A percentile compares a stretch with the other conserved stretches of the same genome.
phyloP scores from a whole-genome alignment of 2,329 filamentous ascomycete genomes.

The Fusarium sp. region DNA sequence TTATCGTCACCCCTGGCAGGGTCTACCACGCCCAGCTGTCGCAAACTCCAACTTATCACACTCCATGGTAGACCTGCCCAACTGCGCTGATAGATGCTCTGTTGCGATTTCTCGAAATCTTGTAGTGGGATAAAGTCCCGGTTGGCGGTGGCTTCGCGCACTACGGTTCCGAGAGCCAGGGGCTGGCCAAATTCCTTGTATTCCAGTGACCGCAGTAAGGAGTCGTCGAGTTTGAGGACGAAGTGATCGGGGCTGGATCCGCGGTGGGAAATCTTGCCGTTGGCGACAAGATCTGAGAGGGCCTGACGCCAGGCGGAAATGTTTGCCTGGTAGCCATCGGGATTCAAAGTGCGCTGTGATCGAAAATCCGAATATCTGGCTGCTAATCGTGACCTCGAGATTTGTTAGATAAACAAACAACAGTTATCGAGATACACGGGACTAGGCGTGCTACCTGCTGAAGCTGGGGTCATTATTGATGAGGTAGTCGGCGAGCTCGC shows the following conservation, averaged over 20 bases:
- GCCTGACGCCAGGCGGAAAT: slow-evolving; percentile 80
- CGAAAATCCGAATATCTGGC: slow-evolving; percentile 91
- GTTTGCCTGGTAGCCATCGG: slow-evolving; percentile 85
- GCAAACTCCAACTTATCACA: slow-evolving; percentile 78
- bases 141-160: slow-evolving; percentile 75
- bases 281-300: slow-evolving; percentile 72
- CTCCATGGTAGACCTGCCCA: slow-evolving; percentile 76
- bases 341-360: slow-evolving; percentile 76
- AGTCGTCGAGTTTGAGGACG: slow-evolving; percentile 64
- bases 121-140: slow-evolving; percentile 74
- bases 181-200: slow-evolving; percentile 82
- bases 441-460: slow-evolving; percentile 53
- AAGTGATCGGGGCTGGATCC: slow-evolving; percentile 56
- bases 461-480: slow-evolving; percentile 68
- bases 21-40: slow-evolving; percentile 70
- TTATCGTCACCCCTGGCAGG: slow-evolving; percentile 50
- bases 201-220: slow-evolving; percentile 75
- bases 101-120: slow-evolving; percentile 70
- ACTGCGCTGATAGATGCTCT: slow-evolving; percentile 75
- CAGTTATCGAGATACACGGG: background rate
- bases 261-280: slow-evolving; percentile 60
- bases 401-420: background rate
- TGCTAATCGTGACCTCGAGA: slow-evolving; percentile 74
- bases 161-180: slow-evolving; percentile 78
- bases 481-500: slow-evolving; percentile 73